These are phyloP conservation scores for Ettlia oleoabundans DNA, from an alignment of 139 green algal species.

Conservation along the genomic window DNA sequence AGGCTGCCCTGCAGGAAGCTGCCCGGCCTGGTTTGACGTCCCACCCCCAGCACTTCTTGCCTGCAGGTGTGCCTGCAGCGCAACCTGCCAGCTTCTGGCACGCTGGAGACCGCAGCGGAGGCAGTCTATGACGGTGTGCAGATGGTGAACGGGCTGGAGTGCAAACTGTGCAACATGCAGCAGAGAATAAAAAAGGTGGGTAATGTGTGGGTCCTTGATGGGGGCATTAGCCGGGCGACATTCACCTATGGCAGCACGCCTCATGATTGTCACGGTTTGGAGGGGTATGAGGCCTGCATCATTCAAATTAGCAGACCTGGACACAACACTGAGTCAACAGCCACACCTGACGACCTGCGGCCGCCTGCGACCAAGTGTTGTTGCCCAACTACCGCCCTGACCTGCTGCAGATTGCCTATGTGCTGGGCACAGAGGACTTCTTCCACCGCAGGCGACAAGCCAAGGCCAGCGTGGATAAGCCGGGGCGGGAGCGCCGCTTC, in stretches of 20 bases:
- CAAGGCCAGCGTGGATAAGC: slow-evolving; percentile 17
- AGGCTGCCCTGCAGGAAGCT: too few species aligned
- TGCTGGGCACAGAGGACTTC: slow-evolving; percentile 95
- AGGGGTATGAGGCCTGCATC: neutral
- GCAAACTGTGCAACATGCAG: slow-evolving; percentile 71
- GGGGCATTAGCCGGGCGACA: neutral
- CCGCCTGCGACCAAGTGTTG: too few species aligned
- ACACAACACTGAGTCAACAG: neutral
- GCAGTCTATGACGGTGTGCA: slow-evolving; percentile 45
- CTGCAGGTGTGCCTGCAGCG: slow-evolving; percentile 65
- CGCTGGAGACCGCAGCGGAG: slow-evolving; percentile 14
- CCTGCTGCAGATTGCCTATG: slow-evolving; percentile 83
- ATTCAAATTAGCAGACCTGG: neutral
- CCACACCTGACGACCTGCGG: neutral
- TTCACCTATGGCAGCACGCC: neutral
- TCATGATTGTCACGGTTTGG: neutral
- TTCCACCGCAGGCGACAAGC: slow-evolving; percentile 56
- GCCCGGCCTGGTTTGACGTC: too few species aligned
- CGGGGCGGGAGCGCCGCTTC: neutral
- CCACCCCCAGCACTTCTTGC: too few species aligned
- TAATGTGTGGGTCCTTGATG: neutral
- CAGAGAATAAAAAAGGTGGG: slow-evolving; percentile 34
- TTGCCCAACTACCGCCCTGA: neutral
- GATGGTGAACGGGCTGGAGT: slow-evolving; percentile 92
- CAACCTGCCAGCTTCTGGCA: slow-evolving; percentile 45